Base-by-base conservation (phyloP, 1,284 basidiomycete genomes). In the Inonotus hispidus region DNA sequence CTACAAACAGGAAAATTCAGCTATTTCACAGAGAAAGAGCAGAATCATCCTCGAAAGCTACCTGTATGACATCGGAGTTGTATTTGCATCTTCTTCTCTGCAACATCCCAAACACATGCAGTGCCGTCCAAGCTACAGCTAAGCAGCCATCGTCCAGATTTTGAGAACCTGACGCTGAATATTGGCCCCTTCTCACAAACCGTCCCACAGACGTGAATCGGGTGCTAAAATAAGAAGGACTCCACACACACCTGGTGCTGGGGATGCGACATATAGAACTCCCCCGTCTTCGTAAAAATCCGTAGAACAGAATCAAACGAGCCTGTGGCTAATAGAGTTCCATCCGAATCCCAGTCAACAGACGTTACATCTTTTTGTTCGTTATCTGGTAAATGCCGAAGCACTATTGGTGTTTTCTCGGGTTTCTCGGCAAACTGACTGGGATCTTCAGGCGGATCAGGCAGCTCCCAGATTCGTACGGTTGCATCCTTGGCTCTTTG, bases 31-130 rank as follows among this genome's bases (percentile, higher is more conserved):
- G 37, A 52, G 29, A 57, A 3, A 27, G 37, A 52, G 29, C 47
- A 3, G 4, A 19, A 38, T 25, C 11, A 29, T 46, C 14, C 16
- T 55, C 46, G 27, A 53, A 14, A 25, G 73, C 66, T 69, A 88
- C 90, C 84, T 75, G 79, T 78, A 73, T 89, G 89, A 69, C 74
- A 80, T 60, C 74, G 77, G 72, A 81, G 91, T 69, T 89, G 82
- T 68, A 77, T 77, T 66, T 84, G 71, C 49, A 91, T 66, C 63
- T 76, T 73, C 72, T 85, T 84, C 66, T 78, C 77, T 64, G 77
- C 72, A n/a, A 91, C 78, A 69, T 93, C 83, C 89, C 90, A 93
- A 11, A 92, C 77, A 64, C 88, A 88, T 3, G 84, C 79, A 1
- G 85, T 86, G 8, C 84, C 82, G 68, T 93, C 91, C 53, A 92